Base-by-base conservation (phyloP, 1,139 yeast species). In the Geotrichum cucujoidarum region DNA sequence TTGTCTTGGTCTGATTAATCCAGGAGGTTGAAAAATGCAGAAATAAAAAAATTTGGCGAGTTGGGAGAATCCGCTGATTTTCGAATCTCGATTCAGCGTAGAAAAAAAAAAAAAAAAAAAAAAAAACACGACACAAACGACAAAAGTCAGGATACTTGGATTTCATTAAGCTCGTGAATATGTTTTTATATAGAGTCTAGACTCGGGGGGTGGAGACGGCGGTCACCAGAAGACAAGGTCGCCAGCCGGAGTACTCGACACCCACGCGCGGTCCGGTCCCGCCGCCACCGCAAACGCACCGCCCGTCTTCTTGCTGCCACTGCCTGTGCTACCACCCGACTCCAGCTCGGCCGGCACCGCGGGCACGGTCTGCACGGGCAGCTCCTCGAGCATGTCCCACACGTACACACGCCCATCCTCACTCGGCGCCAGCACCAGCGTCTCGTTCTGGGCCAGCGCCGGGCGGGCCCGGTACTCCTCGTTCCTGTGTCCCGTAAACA, bases 401-500 rank as follows among this genome's bases (percentile, higher is more conserved):
- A 86, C 79, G 63, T 84, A 86, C 44, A 89, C 77, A 56, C 81
- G 82, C 44, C 96, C 96, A 63, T 88, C 95, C 31, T 88, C 96
- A 5, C 95, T 78, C 0, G 94, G 95, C 3, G 95, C 83, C 0
- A 87, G 86, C 1, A 87, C 75, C 53, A 86, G 71, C 6, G 87
- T 74, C 1, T 95, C 95, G 66, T 85, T 55, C n/a, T 49, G 52
- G 16, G 55, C 53, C 40, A 64, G 57, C 16, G 53, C 43, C 10
- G 62, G 57, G 17, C 54, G 51, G 22, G 61, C 48, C 8, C 68
- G 58, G 38, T 57, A 60, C 45, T 57, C 57, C 7, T 48, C 50
- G 46, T 64, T 62, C 17, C 29, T 44, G 38, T 66, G 69, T 17
- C 69, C 69, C 6, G 38, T 44, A 48, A 53, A 64, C 11, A 55